A percentile compares a stretch with the other conserved stretches of the same genome.
Conservation (phyloP, 306 rosid genomes). For the Acmispon strigosus region DNA sequence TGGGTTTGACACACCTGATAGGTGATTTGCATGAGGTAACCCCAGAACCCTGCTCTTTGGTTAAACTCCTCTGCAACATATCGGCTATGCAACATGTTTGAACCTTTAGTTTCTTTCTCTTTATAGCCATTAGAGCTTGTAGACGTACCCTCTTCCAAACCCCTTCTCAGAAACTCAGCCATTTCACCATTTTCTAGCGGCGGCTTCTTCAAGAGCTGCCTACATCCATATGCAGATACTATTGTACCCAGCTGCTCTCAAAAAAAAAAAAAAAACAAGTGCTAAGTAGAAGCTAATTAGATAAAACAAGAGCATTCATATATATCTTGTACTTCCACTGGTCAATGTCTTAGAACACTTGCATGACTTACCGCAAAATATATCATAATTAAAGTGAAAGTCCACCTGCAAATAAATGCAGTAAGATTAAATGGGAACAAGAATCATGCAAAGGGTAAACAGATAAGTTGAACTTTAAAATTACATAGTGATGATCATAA, state of each 20-base stretch:
- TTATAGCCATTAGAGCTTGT: background rate
- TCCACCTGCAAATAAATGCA: slow-evolving; percentile 60
- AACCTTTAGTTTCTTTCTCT: slow-evolving; percentile 18
- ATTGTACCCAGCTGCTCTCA: slow-evolving; percentile 49
- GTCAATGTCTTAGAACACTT: no score
- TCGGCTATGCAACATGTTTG: slow-evolving; percentile 33
- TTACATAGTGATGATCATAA: background rate
- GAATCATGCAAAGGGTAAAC: background rate
- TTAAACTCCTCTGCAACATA: slow-evolving; percentile 40
- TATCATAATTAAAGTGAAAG: slow-evolving; percentile 60
- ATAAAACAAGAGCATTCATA: background rate
- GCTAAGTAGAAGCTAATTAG: background rate
- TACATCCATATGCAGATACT: slow-evolving; percentile 72
- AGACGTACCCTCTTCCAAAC: slow-evolving; percentile 32
- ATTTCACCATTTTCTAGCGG: slow-evolving; percentile 25
- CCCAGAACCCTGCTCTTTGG: slow-evolving; percentile 57
- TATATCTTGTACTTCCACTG: background rate
- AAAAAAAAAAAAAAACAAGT: background rate
- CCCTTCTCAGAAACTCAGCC: slow-evolving; percentile 25
- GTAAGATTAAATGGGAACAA: background rate
- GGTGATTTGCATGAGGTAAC: slow-evolving; percentile 53
- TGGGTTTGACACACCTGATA: slow-evolving; percentile 44
- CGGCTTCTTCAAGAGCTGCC: slow-evolving; percentile 32
- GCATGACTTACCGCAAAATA: slow-evolving; percentile 62
- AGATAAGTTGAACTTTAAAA: background rate